These are phyloP conservation scores for Acidomyces sp. DNA, from an alignment of 495 filamentous ascomycete genomes.

Conservation along the genomic window DNA sequence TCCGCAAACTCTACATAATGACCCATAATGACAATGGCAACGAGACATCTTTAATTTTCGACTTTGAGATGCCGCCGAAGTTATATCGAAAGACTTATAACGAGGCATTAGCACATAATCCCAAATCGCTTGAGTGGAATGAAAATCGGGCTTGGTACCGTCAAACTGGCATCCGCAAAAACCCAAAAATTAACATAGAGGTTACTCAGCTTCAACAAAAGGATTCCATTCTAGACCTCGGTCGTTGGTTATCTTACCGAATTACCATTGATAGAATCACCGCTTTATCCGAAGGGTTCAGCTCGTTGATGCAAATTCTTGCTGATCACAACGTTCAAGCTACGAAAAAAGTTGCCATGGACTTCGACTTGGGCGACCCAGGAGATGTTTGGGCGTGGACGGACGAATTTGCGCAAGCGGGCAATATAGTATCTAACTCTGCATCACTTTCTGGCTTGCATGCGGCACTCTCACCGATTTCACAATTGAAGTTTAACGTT, in stretches of 20 bases:
- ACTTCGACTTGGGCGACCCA: background rate
- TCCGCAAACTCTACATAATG: no score
- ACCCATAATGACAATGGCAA: no score
- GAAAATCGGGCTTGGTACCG: conserved; percentile 61
- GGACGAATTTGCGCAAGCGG: background rate
- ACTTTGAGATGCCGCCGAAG: conserved; percentile 48
- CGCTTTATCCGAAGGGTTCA: conserved; percentile 9
- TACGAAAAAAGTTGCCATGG: conserved; percentile 17
- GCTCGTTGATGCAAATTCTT: conserved; percentile 40
- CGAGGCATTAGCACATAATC: conserved; percentile 30
- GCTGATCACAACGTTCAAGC: conserved; percentile 60
- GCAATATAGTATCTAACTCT: conserved; percentile 18
- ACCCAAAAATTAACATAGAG: conserved; percentile 29
- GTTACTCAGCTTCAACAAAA: conserved; percentile 44
- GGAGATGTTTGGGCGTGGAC: conserved; percentile 12
- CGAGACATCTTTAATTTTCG: conserved; percentile 1
- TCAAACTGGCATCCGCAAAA: conserved; percentile 53
- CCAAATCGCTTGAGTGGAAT: conserved; percentile 40
- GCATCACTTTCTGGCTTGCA: conserved; percentile 48
- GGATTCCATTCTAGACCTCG: conserved; percentile 59
- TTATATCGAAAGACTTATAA: conserved; percentile 46
- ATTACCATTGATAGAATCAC: conserved; percentile 22
- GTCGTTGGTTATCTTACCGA: conserved; percentile 38
- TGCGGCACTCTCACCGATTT: conserved; percentile 27
- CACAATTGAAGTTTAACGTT: conserved; percentile 50